Base-by-base conservation (phyloP, 163 green algal species). In the Chlorella variabilis region DNA sequence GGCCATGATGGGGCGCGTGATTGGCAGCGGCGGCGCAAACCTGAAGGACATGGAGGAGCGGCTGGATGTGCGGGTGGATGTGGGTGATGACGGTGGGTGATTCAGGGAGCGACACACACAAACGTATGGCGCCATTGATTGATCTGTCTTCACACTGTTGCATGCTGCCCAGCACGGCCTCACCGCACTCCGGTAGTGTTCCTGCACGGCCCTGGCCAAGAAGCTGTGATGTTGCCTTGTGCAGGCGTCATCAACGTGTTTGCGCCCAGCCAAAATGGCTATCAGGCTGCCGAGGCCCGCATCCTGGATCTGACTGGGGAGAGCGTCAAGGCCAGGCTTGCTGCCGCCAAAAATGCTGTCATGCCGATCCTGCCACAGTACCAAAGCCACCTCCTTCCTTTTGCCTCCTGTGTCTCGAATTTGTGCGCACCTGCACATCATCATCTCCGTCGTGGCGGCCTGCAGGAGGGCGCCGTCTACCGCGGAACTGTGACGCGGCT, bases 401-500 rank as follows among this genome's bases (percentile, higher is more conserved):
- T 4, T 29, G 13, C 15, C 23, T 4, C 54, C 54, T 31, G 13
- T 4, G n/a, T n/a, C n/a, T n/a, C n/a, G n/a, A n/a, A n/a, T 62
- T 8, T 15, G 51, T 54, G 51, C 51, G 4, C 59, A 67, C n/a
- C 6, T 38, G 7, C 29, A 17, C 59, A 11, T 17, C 29, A 5
- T 21, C 59, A 38, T 7, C 59, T 27, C 3, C 59, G 38, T 38
- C 20, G 20, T 38, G 7, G 7, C 8, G 20, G 8, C 18, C 59
- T 67, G 62, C 67, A 88, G 75, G 84, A 90, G 42, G 92, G 93
- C 6, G 27, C 88, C 29, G 49, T 80, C 62, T 91, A 93, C 65
- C 75, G 62, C 0, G 92, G 86, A 5, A 85, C 70, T 3, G 91
- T 96, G 15, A 68, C 88, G 25, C 75, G 54, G 18, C 48, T 96